Conservation (phyloP, 2,329 filamentous ascomycete species). For the Lasiodiplodia citricola region DNA sequence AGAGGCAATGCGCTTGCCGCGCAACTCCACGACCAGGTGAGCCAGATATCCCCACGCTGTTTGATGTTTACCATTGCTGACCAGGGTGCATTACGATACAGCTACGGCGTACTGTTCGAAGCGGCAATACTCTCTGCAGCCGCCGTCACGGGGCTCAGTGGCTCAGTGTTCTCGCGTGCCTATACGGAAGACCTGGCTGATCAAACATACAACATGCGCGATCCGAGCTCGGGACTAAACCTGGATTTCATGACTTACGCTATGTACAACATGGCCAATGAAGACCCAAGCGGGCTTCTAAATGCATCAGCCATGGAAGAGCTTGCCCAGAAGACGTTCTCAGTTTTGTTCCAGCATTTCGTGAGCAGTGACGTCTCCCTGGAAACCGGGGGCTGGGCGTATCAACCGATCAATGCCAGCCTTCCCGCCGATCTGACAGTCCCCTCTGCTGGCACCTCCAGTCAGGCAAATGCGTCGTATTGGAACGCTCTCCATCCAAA, state of each 20-base stretch:
- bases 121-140: background rate
- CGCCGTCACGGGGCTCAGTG: no score
- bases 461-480: background rate
- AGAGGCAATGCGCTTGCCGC: background rate
- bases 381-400: constrained; percentile 33
- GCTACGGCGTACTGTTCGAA: background rate
- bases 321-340: background rate
- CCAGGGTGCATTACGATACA: background rate
- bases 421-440: background rate
- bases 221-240: background rate
- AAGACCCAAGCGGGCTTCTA: background rate
- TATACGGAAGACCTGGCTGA: background rate
- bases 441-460: background rate
- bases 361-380: constrained; percentile 31
- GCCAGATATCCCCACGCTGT: no score
- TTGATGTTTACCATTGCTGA: no score
- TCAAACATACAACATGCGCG: background rate
- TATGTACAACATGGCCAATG: background rate
- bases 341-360: constrained; percentile 33
- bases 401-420: constrained; percentile 34
- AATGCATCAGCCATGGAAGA: background rate
- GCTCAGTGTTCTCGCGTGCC: no score
- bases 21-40: no score
- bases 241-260: background rate
- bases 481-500: background rate